Evolutionary conservation across 345 rosid genomes (phyloP).

Genomic region (Dimocarpus longan): DNA sequence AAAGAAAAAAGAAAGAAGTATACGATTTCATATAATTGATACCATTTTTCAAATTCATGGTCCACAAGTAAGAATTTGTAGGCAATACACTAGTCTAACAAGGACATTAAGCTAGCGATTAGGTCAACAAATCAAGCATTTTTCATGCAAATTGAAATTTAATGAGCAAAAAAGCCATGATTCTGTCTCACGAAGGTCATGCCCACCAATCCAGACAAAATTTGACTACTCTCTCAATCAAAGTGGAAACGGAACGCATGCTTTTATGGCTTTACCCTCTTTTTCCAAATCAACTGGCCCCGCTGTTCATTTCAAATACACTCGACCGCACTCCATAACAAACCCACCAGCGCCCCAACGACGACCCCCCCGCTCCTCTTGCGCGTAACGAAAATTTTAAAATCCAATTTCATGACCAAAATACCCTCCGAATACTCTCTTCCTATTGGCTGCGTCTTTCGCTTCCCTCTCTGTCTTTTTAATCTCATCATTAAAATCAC

Average conservation of each 20-base stretch:
- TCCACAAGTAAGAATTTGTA: too few relatives aligned
- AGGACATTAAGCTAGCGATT: background rate
- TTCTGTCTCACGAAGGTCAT: background rate
- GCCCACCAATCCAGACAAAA: background rate
- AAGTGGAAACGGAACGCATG: background rate
- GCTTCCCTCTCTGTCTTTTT: slow-evolving; percentile 9
- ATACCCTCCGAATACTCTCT: slow-evolving; percentile 30
- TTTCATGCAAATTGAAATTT: background rate
- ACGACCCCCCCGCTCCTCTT: slow-evolving; percentile 28
- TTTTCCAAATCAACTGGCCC: slow-evolving; percentile 9
- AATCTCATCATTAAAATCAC: slow-evolving; percentile 17
- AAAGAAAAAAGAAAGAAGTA: too few relatives aligned
- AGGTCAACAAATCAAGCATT: background rate
- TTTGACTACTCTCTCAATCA: background rate
- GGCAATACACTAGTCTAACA: background rate
- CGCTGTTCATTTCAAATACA: background rate
- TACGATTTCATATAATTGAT: too few relatives aligned
- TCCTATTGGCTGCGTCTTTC: slow-evolving; percentile 2
- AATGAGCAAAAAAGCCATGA: background rate
- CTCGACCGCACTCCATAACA: background rate
- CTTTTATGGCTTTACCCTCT: background rate
- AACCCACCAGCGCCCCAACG: background rate
- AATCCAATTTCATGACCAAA: slow-evolving; percentile 17
- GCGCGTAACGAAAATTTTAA: slow-evolving; percentile 39
- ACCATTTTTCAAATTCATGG: too few relatives aligned